These are phyloP conservation scores for Urtica urens DNA, from an alignment of 306 rosid species.

Conservation along the genomic window DNA sequence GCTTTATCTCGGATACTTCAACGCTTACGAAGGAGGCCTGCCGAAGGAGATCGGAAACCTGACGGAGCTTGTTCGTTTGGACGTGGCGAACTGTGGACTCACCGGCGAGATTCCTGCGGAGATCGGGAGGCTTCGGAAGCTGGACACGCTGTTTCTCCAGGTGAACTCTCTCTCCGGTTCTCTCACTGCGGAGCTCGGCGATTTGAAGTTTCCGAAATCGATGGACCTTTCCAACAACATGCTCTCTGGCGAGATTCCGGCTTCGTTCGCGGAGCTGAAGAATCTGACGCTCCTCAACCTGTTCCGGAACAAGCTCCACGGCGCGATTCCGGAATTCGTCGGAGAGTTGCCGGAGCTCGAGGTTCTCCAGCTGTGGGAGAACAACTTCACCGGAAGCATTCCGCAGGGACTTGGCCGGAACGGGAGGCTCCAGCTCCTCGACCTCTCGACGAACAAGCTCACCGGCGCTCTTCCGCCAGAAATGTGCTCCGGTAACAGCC, in stretches of 20 bases:
- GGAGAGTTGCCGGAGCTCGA: constrained; percentile 40
- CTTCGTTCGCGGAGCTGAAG: constrained; percentile 31
- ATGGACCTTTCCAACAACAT: constrained; percentile 39
- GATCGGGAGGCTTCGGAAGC: constrained; percentile 30
- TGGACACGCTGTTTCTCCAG: constrained; percentile 82
- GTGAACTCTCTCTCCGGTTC: constrained; percentile 72
- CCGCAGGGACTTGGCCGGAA: constrained; percentile 44
- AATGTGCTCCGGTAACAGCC: constrained; percentile 47
- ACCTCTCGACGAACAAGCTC: constrained; percentile 41
- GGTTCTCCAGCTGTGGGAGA: constrained; percentile 28
- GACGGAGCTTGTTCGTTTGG: constrained; percentile 50
- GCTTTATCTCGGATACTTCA: constrained; percentile 51
- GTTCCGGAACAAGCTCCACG: constrained; percentile 46
- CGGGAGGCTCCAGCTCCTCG: constrained; percentile 28
- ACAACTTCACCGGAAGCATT: constrained; percentile 49
- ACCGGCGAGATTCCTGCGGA: constrained; percentile 38
- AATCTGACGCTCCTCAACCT: constrained; percentile 35
- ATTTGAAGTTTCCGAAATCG: constrained; percentile 24
- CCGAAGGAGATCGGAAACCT: constrained; percentile 51
- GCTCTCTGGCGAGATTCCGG: constrained; percentile 51
- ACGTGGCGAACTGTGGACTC: constrained; percentile 36
- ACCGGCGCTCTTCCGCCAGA: constrained; percentile 72
- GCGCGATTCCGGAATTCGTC: constrained; percentile 44
- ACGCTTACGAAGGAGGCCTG: constrained; percentile 23
- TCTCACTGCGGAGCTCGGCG: constrained; percentile 45